Evolutionary conservation across 2,329 filamentous ascomycete species (phyloP).

Genomic region (Calonectria fujianensis): DNA sequence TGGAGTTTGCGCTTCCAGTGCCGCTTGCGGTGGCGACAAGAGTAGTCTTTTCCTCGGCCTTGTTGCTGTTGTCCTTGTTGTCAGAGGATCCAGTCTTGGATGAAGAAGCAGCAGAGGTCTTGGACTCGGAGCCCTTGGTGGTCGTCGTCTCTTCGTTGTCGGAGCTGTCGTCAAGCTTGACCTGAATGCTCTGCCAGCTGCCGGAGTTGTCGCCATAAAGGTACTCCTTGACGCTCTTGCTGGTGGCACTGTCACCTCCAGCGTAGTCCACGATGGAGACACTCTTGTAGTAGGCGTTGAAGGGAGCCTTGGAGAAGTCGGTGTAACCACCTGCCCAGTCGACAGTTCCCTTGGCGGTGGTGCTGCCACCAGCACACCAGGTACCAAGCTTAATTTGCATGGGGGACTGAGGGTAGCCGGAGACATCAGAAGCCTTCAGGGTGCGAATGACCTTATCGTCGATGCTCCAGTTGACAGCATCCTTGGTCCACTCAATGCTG

Average conservation of each 20-base stretch:
- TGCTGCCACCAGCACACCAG: constrained; percentile 75
- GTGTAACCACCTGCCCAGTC: constrained; percentile 78
- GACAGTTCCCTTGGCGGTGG: constrained; percentile 82
- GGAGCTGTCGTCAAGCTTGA: constrained; percentile 40
- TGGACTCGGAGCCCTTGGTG: background rate
- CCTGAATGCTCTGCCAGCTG: constrained; percentile 64
- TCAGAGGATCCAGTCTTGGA: constrained; percentile 15
- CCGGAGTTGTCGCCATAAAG: constrained; percentile 64
- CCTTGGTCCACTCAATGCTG: constrained; percentile 79
- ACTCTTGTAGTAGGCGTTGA: constrained; percentile 67
- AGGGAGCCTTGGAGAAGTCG: constrained; percentile 66
- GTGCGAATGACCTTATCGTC: constrained; percentile 77
- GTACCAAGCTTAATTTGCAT: constrained; percentile 82
- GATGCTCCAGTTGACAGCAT: constrained; percentile 78
- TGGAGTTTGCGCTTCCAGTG: background rate
- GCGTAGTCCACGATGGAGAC: constrained; percentile 67
- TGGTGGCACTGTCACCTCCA: constrained; percentile 58
- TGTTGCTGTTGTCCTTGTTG: background rate
- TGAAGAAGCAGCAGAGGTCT: constrained; percentile 14
- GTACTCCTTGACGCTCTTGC: constrained; percentile 63
- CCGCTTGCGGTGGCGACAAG: background rate
- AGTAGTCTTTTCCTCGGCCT: background rate
- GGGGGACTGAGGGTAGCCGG: constrained; percentile 82
- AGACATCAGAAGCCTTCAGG: constrained; percentile 75
- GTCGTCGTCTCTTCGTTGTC: background rate